A percentile compares a stretch with the other conserved stretches of the same genome.
These are phyloP conservation scores for Dioscorea cayenensis DNA, from an alignment of 116 monocot genomes.

Conservation along the genomic window DNA sequence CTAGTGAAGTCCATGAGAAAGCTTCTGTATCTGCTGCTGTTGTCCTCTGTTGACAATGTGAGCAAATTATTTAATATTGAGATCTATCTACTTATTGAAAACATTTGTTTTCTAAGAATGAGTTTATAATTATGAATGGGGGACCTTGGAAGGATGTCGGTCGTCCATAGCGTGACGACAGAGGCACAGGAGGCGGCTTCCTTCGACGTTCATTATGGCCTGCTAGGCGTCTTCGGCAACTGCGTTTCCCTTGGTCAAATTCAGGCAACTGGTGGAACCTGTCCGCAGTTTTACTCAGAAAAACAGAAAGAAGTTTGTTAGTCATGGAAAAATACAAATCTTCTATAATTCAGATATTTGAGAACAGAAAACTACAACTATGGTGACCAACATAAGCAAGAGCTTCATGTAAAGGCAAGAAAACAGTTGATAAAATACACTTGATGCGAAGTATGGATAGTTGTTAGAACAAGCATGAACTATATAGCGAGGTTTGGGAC, in stretches of 20 bases:
- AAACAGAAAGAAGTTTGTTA: not conserved
- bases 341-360: not conserved
- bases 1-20: constrained; percentile 57
- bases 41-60: constrained; percentile 27
- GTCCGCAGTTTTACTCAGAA: not conserved
- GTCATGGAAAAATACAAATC: not conserved
- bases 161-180: constrained; percentile 28
- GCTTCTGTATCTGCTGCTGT: constrained; percentile 32
- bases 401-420: too few relatives aligned
- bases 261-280: constrained; percentile 53
- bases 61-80: too few relatives aligned
- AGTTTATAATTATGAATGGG: not conserved
- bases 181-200: constrained; percentile 38
- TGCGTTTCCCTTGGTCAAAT: constrained; percentile 62
- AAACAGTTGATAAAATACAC: too few relatives aligned
- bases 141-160: constrained; percentile 12
- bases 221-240: constrained; percentile 54
- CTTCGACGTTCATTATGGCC: constrained; percentile 61
- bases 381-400: too few relatives aligned
- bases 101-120: not conserved
- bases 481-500: too few relatives aligned
- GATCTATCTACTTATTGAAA: too few relatives aligned
- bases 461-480: too few relatives aligned
- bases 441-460: too few relatives aligned
- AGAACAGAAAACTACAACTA: too few relatives aligned